Percentiles rank a stretch among this genome's conserved stretches.
phyloP scores from a whole-genome alignment of 1,139 yeast genomes.

The Suhomyces kunorum region DNA sequence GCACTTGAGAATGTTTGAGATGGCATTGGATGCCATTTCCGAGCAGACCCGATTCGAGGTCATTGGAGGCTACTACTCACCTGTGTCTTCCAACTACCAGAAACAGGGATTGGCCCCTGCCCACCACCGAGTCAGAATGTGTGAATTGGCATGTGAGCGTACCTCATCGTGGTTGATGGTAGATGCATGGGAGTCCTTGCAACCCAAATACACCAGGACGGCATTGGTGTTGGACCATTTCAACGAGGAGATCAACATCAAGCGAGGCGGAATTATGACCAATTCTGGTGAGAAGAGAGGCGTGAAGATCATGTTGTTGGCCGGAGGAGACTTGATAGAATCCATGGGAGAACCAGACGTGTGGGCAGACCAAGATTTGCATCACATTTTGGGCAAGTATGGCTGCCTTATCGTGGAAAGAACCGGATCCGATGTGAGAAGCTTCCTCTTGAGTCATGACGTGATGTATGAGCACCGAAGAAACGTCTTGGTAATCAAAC shows the following conservation, averaged over 20 bases:
- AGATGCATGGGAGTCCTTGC: conserved; percentile 98
- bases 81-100: conserved; percentile 90
- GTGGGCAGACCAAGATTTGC: conserved; percentile 96
- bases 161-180: conserved; percentile 98
- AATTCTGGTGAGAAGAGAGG: conserved; percentile 77
- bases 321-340: conserved; percentile 97
- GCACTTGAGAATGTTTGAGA: conserved; percentile 95
- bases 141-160: conserved; percentile 96
- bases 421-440: conserved; percentile 93
- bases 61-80: conserved; percentile 96
- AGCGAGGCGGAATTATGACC: conserved; percentile 81
- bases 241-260: conserved; percentile 89
- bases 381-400: conserved; percentile 91
- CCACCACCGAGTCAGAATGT: conserved; percentile 91
- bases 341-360: conserved; percentile 99
- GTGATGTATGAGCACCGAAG: conserved; percentile 95
- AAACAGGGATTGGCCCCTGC: conserved; percentile 93
- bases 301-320: conserved; percentile 91
- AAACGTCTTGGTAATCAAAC: conserved; percentile 91
- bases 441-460: conserved; percentile 88
- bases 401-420: conserved; percentile 97
- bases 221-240: conserved; percentile 96
- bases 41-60: conserved; percentile 94
- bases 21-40: conserved; percentile 93
- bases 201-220: conserved; percentile 87